These are phyloP conservation scores for Macadamia integrifolia DNA, from an alignment of 164 flowering plant genomes.

Conservation along the genomic window DNA sequence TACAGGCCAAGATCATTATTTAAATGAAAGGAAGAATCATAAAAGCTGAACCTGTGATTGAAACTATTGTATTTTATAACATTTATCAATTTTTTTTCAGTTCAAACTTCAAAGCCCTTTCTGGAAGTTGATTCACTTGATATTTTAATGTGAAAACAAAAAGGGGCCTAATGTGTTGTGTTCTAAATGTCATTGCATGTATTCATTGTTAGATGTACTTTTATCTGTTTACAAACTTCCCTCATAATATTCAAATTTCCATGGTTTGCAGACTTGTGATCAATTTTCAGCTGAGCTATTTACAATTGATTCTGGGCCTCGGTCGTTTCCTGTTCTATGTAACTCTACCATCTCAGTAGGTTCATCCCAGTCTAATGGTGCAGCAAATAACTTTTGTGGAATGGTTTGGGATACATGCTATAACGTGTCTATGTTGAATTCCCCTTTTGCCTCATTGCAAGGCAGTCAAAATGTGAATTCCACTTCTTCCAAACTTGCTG, in stretches of 20 bases:
- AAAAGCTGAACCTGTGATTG: no score
- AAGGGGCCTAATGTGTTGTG: not conserved
- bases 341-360: slow-evolving; percentile 49
- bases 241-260: slow-evolving; percentile 1
- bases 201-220: not conserved
- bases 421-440: slow-evolving; percentile 53
- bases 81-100: no score
- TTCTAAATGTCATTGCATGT: not conserved
- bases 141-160: not conserved
- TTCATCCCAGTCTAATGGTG: slow-evolving; percentile 44
- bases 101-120: no score
- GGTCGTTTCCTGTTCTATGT: slow-evolving; percentile 69
- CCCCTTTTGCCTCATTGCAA: slow-evolving; percentile 66
- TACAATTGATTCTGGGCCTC: slow-evolving; percentile 26
- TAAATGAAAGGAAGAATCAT: no score
- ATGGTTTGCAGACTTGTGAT: slow-evolving; percentile 66
- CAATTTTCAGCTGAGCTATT: slow-evolving; percentile 72
- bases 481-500: slow-evolving; percentile 49
- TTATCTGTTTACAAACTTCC: not conserved
- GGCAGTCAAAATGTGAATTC: slow-evolving; percentile 42
- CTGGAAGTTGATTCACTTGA: no score
- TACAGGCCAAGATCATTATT: no score
- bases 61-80: no score
- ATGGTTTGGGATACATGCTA: slow-evolving; percentile 76
- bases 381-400: slow-evolving; percentile 50